phyloP scores from a whole-genome alignment of 441 rosid species.

The Isatis lusitanica region DNA sequence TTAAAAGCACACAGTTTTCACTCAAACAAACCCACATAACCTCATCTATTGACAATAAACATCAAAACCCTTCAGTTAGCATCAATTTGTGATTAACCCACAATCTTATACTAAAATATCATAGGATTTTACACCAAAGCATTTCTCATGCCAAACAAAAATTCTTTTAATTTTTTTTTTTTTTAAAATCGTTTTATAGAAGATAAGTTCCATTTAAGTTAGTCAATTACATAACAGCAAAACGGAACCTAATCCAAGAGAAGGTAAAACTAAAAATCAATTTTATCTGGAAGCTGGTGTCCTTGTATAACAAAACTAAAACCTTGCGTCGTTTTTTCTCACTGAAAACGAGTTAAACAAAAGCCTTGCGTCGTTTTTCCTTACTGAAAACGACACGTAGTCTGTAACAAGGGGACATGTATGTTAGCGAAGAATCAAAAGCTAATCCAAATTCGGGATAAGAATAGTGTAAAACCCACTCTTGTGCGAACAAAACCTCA shows the following conservation, averaged over 20 bases:
- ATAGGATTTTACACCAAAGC: neutral
- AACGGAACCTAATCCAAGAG: too few relatives aligned
- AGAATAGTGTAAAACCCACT: conserved; percentile 23
- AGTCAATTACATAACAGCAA: too few relatives aligned
- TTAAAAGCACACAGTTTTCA: neutral
- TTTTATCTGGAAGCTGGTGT: too few relatives aligned
- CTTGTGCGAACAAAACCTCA: neutral
- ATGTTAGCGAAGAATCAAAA: neutral
- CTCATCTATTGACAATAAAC: neutral
- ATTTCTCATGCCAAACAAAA: too few relatives aligned
- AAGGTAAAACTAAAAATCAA: too few relatives aligned
- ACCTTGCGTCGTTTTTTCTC: too few relatives aligned
- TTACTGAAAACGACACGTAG: conserved; percentile 9
- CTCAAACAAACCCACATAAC: neutral
- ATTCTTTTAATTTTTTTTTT: too few relatives aligned
- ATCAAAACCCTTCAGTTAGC: neutral
- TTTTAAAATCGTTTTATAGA: too few relatives aligned
- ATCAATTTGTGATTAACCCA: neutral
- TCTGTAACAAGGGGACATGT: neutral
- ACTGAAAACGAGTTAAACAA: too few relatives aligned
- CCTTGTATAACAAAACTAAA: too few relatives aligned
- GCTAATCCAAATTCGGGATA: conserved; percentile 9
- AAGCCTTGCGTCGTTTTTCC: neutral
- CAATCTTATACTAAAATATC: neutral
- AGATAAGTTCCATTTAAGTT: too few relatives aligned